Base-by-base conservation (phyloP, 345 rosid genomes). In the Draba incana region DNA sequence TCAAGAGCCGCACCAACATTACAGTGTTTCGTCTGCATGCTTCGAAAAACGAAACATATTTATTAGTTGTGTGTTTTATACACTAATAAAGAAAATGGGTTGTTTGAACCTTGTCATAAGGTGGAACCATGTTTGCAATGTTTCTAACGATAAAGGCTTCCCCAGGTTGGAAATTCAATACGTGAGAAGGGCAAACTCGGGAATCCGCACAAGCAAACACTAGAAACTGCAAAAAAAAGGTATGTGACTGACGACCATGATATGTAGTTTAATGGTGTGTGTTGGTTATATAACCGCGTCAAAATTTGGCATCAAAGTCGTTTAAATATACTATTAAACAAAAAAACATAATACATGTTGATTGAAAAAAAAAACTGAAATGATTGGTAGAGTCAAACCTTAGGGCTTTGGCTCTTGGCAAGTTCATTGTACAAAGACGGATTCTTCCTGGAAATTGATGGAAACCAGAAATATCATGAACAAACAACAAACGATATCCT, bases 151-250 rank as follows among this genome's bases (percentile, higher is more conserved):
- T 46, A 58, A 94, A 94, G 13, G 99, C 99, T 78, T 94, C 99
- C 33, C 99, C 99, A 13, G 85, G 99, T 79, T 94, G 92, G 61
- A 94, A 94, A 74, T 92, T 75, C 49, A 94, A 87, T 77, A 89
- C 60, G 25, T 94, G 97, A 9, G 98, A 92, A 1, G 99, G 99
- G 76, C 97, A 88, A 24, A 94, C 98, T 50, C 99, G 78, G 10
- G 98, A 94, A 78, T 94, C 99, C 47, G 99, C 89, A 88, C 98
- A 94, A 14, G 99, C 99, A 68, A 94, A 91, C 39, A 94, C 96
- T 85, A 94, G 0, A 82, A 86, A 94, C 99, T 91, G 87, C 83
- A 76, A 10, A 44, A 33, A 20, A 20, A 20, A 20, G 1, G 20
- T 20, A 20, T 20, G 20, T 20, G 20, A 20, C 20, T 20, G 20